Percentiles rank a stretch among this genome's conserved stretches.
Conservation (phyloP, 345 rosid genomes). For the Eucalyptus camaldulensis region DNA sequence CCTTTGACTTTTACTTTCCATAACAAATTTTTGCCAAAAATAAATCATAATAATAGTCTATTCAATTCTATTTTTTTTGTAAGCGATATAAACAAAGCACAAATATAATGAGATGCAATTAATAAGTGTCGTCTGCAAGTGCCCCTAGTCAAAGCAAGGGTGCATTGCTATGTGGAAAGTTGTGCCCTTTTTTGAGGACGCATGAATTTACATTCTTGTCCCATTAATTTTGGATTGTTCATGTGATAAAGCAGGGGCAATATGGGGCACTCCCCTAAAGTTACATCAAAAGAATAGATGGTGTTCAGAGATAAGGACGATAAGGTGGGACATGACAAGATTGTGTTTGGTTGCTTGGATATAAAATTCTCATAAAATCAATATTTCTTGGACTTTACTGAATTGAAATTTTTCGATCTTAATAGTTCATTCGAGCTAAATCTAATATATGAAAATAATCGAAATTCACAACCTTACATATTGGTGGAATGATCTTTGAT, state of each 20-base stretch:
- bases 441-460: background rate
- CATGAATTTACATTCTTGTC: background rate
- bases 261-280: background rate
- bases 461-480: background rate
- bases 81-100: background rate
- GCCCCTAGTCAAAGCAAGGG: background rate
- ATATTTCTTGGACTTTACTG: background rate
- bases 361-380: background rate
- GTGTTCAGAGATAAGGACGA: background rate
- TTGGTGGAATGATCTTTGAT: background rate
- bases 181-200: background rate
- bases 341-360: background rate
- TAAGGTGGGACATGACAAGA: background rate
- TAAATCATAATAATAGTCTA: background rate
- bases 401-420: background rate
- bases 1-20: too few species aligned
- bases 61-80: rapidly evolving
- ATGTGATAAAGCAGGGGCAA: background rate
- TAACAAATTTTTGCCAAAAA: background rate
- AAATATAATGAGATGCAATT: background rate
- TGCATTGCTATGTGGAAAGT: background rate
- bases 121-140: background rate
- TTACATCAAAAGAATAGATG: background rate
- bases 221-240: background rate
- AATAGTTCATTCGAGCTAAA: background rate